phyloP scores from a whole-genome alignment of 768 basidiomycete genomes.

The Xerocomellus amylosporus region DNA sequence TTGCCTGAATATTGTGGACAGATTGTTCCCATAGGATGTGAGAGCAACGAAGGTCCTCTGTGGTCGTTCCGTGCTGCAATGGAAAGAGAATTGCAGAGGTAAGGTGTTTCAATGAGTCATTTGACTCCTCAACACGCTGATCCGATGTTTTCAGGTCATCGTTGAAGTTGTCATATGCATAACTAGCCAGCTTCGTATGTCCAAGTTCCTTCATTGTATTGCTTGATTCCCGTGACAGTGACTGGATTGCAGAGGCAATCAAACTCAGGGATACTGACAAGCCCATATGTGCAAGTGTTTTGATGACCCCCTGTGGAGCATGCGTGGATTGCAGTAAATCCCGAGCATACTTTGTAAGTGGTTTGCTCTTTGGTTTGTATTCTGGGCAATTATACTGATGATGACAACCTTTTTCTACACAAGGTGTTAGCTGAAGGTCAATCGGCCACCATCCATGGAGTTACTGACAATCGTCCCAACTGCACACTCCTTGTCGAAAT shows the following conservation, averaged over 20 bases:
- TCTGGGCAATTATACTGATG: not conserved
- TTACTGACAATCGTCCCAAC: too few relatives aligned
- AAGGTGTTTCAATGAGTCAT: not conserved
- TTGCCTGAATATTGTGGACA: not conserved
- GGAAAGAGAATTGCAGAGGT: not conserved
- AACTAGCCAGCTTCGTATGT: not conserved
- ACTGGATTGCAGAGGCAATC: not conserved
- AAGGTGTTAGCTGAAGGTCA: too few relatives aligned
- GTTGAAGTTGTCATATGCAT: constrained; percentile 9
- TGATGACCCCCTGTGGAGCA: not conserved
- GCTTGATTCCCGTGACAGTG: not conserved
- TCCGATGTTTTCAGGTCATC: not conserved
- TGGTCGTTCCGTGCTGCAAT: not conserved
- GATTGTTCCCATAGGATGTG: not conserved
- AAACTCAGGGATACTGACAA: not conserved
- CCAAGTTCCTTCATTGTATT: not conserved
- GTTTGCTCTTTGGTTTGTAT: not conserved
- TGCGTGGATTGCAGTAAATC: constrained; percentile 2
- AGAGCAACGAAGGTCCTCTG: not conserved
- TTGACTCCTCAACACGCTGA: not conserved
- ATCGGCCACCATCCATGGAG: too few relatives aligned
- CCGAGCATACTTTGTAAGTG: not conserved
- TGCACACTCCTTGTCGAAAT: too few relatives aligned
- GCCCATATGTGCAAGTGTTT: not conserved
- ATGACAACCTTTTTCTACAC: not conserved